These are phyloP conservation scores for Cytospora schulzeri DNA, from an alignment of 2,329 filamentous ascomycete genomes.

Conservation along the genomic window DNA sequence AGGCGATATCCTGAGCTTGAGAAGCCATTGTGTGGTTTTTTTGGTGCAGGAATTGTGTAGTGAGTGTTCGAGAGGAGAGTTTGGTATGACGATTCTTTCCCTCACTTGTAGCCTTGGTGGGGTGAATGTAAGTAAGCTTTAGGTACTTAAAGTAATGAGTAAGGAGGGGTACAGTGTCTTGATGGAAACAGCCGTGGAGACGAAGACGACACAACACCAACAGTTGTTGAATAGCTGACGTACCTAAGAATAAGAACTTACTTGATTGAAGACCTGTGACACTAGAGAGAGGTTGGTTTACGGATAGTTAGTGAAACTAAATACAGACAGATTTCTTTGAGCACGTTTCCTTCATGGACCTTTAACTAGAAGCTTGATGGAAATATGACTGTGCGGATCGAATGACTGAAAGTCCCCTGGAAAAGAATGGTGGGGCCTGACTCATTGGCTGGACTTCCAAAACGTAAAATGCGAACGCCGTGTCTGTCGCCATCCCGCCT, in stretches of 20 bases:
- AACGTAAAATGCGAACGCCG: background rate
- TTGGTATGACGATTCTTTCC: slow-evolving; percentile 14
- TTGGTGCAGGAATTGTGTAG: slow-evolving; percentile 3
- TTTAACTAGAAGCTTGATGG: background rate
- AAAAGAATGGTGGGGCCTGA: slow-evolving; percentile 18
- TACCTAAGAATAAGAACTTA: background rate
- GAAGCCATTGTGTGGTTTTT: slow-evolving; percentile 25
- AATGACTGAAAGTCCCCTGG: background rate
- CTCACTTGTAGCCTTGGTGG: slow-evolving; percentile 14
- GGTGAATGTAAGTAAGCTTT: slow-evolving; percentile 6
- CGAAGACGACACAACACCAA: background rate
- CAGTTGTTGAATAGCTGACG: background rate
- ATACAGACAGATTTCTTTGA: slow-evolving; percentile 14
- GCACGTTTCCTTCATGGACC: background rate
- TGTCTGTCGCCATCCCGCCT: slow-evolving; percentile 5
- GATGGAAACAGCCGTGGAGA: background rate
- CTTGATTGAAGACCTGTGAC: background rate
- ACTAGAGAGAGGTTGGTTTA: background rate
- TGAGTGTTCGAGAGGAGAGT: background rate
- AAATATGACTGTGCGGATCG: slow-evolving; percentile 17
- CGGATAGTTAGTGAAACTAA: background rate
- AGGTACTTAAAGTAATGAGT: background rate
- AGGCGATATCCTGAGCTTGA: slow-evolving; percentile 25
- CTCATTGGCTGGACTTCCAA: slow-evolving; percentile 13
- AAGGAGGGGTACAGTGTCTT: background rate